These are phyloP conservation scores for Arabis hirsuta DNA, from an alignment of 345 rosid species.

Conservation along the genomic window DNA sequence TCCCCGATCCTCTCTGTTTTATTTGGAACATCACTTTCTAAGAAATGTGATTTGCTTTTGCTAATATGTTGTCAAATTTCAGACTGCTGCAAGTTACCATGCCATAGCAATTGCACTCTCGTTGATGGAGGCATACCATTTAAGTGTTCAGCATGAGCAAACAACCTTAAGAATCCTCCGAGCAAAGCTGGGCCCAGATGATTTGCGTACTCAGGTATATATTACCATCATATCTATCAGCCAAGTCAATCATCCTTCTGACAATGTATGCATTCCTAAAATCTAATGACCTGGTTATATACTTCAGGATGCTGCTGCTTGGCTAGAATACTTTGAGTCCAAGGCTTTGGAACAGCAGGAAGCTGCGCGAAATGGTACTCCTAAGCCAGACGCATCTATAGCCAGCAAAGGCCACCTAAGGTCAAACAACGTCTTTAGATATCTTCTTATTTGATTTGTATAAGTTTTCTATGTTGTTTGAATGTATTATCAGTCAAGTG, in stretches of 20 bases:
- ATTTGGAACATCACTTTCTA: constrained; percentile 4
- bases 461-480: constrained; percentile 19
- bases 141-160: constrained; percentile 98
- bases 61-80: constrained; percentile 35
- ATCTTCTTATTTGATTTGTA: constrained; percentile 26
- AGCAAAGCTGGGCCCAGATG: constrained; percentile 96
- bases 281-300: constrained; percentile 34
- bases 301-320: constrained; percentile 97
- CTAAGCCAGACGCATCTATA: constrained; percentile 96
- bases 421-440: constrained; percentile 46
- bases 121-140: constrained; percentile 96
- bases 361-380: constrained; percentile 96
- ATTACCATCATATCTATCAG: constrained; percentile 4
- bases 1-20: constrained; percentile 27
- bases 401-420: constrained; percentile 99
- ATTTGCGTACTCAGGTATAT: constrained; percentile 95
- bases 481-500: constrained; percentile 24
- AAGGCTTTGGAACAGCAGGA: constrained; percentile 99
- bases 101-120: constrained; percentile 99
- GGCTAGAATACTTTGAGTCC: constrained; percentile 99
- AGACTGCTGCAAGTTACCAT: constrained; percentile 99
- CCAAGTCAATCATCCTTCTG: constrained; percentile 26
- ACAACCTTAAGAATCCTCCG: constrained; percentile 93
- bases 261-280: constrained; percentile 10
- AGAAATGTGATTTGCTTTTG: constrained; percentile 26